Percentiles rank a stretch among this genome's conserved stretches.
Conservation (phyloP, 2,329 filamentous ascomycete species). For the Sporothrix dimorphospora region DNA sequence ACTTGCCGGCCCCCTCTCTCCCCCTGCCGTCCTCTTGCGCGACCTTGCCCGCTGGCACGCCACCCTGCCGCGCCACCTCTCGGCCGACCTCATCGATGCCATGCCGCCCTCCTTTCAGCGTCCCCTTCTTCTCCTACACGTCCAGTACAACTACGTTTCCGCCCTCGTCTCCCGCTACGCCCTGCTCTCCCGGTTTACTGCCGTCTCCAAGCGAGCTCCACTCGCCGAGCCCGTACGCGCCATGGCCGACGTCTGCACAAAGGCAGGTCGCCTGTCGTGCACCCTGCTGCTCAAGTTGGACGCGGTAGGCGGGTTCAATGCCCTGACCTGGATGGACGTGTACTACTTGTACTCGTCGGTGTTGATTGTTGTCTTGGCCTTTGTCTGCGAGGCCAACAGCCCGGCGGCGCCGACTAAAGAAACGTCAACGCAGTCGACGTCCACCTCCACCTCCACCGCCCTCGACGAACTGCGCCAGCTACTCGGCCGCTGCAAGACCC, state of each 20-base stretch:
- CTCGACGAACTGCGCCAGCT: slow-evolving; percentile 2
- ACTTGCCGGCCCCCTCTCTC: slow-evolving; percentile 45
- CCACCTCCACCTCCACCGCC: neutral
- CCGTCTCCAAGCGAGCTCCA: slow-evolving; percentile 34
- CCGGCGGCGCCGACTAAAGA: neutral
- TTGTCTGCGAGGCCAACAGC: slow-evolving; percentile 39
- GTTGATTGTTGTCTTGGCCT: slow-evolving; percentile 44
- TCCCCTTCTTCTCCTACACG: slow-evolving; percentile 44
- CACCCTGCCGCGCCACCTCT: slow-evolving; percentile 43
- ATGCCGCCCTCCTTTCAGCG: slow-evolving; percentile 43
- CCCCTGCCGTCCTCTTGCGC: slow-evolving; percentile 45
- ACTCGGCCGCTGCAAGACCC: neutral
- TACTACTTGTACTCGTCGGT: slow-evolving; percentile 45
- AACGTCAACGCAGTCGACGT: neutral
- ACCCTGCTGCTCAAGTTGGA: slow-evolving; percentile 43
- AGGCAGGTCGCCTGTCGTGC: slow-evolving; percentile 43
- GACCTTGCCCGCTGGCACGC: slow-evolving; percentile 46
- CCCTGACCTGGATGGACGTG: slow-evolving; percentile 46
- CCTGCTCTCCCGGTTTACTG: slow-evolving; percentile 43
- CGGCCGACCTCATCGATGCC: slow-evolving; percentile 40
- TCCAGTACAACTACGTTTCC: slow-evolving; percentile 45
- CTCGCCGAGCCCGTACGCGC: slow-evolving; percentile 30
- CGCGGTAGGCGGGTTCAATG: slow-evolving; percentile 43
- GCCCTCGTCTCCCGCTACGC: slow-evolving; percentile 45
- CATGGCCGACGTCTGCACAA: slow-evolving; percentile 44